Evolutionary conservation across 805 yeast species (phyloP).

Genomic region (Ogataea methylovora): DNA sequence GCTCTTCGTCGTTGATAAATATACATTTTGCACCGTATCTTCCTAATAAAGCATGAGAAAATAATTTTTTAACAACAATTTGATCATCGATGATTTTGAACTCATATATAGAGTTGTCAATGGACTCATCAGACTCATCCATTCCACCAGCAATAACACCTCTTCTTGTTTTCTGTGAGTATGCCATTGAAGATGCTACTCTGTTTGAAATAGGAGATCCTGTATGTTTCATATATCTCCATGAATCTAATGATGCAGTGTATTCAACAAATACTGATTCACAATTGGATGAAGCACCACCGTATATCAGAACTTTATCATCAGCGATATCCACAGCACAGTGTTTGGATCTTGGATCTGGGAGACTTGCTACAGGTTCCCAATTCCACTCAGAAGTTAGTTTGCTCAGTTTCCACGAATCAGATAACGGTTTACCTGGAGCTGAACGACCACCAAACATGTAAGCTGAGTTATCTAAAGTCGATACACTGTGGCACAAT

Average conservation of each 20-base stretch:
- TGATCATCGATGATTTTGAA: conserved; percentile 19
- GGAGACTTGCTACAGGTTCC: conserved; percentile 31
- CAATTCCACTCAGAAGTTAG: conserved; percentile 26
- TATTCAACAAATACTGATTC: conserved; percentile 15
- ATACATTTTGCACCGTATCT: conserved; percentile 43
- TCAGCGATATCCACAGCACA: conserved; percentile 24
- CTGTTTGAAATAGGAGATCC: conserved; percentile 1
- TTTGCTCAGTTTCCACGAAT: conserved; percentile 31
- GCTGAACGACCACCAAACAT: conserved; percentile 63
- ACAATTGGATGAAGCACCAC: conserved; percentile 31
- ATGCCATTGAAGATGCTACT: conserved; percentile 13
- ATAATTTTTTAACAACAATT: conserved; percentile 8
- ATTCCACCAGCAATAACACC: conserved; percentile 48
- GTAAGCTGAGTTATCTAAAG: conserved; percentile 23
- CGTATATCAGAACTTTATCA: conserved; percentile 36
- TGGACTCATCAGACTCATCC: conserved; percentile 7
- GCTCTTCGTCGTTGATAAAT: conserved; percentile 21
- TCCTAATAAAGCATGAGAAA: conserved; percentile 25
- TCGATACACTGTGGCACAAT: conserved; percentile 50
- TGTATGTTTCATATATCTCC: conserved; percentile 3
- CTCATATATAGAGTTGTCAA: conserved; percentile 27
- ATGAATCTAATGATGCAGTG: conserved; percentile 6
- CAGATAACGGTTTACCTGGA: conserved; percentile 42
- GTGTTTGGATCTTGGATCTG: conserved; percentile 46
- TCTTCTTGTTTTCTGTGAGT: conserved; percentile 4